A percentile compares a stretch with the other conserved stretches of the same genome.
Evolutionary conservation across 495 filamentous ascomycete genomes (phyloP).

Genomic region (Penicillium daleae): DNA sequence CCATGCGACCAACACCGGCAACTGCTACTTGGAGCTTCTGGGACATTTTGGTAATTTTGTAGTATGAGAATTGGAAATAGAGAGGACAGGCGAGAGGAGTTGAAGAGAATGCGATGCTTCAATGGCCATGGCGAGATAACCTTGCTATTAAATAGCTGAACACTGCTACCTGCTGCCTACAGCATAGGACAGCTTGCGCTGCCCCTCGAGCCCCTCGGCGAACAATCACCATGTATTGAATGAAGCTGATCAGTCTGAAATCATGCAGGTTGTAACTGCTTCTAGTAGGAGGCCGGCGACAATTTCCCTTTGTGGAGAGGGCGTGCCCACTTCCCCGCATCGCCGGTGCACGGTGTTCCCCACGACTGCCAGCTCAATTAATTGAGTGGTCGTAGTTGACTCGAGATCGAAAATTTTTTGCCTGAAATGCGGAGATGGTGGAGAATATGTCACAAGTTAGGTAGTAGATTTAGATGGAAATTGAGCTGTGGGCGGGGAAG

Average conservation of each 20-base stretch:
- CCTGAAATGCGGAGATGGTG: background rate
- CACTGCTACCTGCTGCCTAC: background rate
- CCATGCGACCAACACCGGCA: slow-evolving; percentile 58
- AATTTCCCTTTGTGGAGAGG: slow-evolving; percentile 7
- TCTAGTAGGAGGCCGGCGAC: slow-evolving; percentile 18
- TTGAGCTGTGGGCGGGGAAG: background rate
- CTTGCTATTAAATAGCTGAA: slow-evolving; percentile 11
- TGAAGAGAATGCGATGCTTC: background rate
- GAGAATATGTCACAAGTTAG: background rate
- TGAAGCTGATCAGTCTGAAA: background rate
- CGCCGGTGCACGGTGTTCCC: background rate
- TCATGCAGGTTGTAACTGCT: background rate
- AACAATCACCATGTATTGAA: background rate
- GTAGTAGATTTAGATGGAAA: background rate
- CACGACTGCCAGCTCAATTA: background rate
- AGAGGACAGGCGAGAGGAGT: background rate
- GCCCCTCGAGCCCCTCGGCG: background rate
- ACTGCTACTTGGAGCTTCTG: slow-evolving; percentile 48
- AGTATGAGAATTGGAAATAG: background rate
- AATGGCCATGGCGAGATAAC: background rate
- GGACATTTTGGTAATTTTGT: slow-evolving; percentile 29
- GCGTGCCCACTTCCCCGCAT: slow-evolving; percentile 20
- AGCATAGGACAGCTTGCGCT: background rate
- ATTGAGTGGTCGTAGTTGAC: background rate
- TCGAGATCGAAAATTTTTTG: background rate